Percentiles rank a stretch among this genome's conserved stretches.
These are phyloP conservation scores for Phaeolepiota aurea DNA, from an alignment of 768 basidiomycete genomes.

Conservation along the genomic window DNA sequence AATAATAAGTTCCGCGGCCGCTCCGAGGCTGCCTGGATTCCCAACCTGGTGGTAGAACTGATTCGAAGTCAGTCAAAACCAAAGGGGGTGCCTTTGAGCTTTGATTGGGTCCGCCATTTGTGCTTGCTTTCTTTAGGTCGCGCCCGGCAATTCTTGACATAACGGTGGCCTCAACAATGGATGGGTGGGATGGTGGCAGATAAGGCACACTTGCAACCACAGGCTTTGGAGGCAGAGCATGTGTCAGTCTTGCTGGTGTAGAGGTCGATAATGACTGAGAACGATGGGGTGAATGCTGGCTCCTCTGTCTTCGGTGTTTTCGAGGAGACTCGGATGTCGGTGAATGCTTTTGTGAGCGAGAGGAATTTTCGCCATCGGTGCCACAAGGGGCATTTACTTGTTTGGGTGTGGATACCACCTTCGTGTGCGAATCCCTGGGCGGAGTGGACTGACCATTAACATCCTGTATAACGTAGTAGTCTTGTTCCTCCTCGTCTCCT, in stretches of 20 bases:
- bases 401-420: neutral
- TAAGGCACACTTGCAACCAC: slow-evolving; percentile 40
- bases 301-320: neutral
- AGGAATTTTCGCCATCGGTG: neutral
- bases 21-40: slow-evolving; percentile 46
- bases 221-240: slow-evolving; percentile 65
- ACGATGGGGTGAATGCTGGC: slow-evolving; percentile 12
- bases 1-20: slow-evolving; percentile 43
- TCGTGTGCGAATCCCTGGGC: neutral
- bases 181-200: slow-evolving; percentile 47
- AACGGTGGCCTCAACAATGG: slow-evolving; percentile 51
- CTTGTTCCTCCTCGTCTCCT: slow-evolving; percentile 63
- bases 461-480: slow-evolving; percentile 30
- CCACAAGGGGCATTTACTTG: neutral
- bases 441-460: slow-evolving; percentile 1
- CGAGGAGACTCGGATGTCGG: neutral
- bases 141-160: slow-evolving; percentile 35
- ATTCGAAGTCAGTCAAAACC: slow-evolving; percentile 12
- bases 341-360: neutral
- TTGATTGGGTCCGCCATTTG: slow-evolving; percentile 3
- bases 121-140: slow-evolving; percentile 31
- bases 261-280: slow-evolving; percentile 11
- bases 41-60: slow-evolving; percentile 49
- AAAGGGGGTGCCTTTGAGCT: slow-evolving; percentile 7
- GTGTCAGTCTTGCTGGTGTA: slow-evolving; percentile 37